Percentiles rank a stretch among this genome's conserved stretches.
Evolutionary conservation across 192 early-diverging fungal genomes (phyloP).

Genomic region (Entomortierella beljakovae): DNA sequence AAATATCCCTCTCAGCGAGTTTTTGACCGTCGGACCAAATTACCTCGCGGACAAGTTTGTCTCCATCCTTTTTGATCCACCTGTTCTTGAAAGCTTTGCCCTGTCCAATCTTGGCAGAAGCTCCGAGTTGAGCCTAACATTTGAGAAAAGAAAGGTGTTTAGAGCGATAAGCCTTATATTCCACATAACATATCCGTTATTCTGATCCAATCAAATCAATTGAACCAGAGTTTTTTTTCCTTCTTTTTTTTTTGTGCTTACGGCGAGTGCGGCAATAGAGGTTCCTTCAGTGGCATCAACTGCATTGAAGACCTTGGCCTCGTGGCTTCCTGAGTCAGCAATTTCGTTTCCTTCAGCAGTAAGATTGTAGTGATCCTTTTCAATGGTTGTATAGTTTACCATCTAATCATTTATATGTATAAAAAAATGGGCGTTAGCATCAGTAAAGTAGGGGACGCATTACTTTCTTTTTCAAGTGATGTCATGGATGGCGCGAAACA

Average conservation of each 20-base stretch:
- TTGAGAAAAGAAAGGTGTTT: neutral
- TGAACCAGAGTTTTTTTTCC: neutral
- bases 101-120: slow-evolving; percentile 90
- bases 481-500: too few relatives aligned
- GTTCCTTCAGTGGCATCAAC: slow-evolving; percentile 87
- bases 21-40: neutral
- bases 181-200: neutral
- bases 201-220: too few relatives aligned
- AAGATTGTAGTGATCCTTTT: slow-evolving; percentile 83
- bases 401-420: slow-evolving; percentile 66
- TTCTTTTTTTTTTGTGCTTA: slow-evolving; percentile 26
- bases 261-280: slow-evolving; percentile 85
- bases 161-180: neutral
- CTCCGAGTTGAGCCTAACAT: slow-evolving; percentile 69
- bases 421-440: neutral
- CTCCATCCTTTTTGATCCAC: slow-evolving; percentile 91
- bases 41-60: slow-evolving; percentile 76
- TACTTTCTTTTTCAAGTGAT: too few relatives aligned
- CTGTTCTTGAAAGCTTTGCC: slow-evolving; percentile 97
- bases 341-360: slow-evolving; percentile 92
- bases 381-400: slow-evolving; percentile 82
- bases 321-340: slow-evolving; percentile 89
- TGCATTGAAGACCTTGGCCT: slow-evolving; percentile 91
- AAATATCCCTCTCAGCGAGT: neutral
- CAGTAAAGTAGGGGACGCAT: neutral